Evolutionary conservation across 768 basidiomycete species (phyloP).

Genomic region (Tricholomella constricta): DNA sequence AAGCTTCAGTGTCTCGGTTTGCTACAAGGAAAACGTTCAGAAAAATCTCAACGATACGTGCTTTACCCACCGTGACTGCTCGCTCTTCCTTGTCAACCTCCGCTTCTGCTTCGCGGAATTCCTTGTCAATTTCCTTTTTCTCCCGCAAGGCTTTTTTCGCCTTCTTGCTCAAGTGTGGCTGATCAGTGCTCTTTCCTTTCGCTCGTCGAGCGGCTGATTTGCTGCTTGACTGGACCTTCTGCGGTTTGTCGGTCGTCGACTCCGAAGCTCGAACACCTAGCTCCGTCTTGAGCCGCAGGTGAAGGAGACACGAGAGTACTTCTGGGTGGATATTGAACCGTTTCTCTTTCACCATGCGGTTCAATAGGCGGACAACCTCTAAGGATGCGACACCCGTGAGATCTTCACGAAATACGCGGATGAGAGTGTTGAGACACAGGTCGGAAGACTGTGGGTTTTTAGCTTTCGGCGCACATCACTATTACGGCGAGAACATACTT

Average conservation of each 20-base stretch:
- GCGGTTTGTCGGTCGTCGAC: slow-evolving; percentile 59
- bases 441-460: slow-evolving; percentile 67
- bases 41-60: not conserved
- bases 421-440: slow-evolving; percentile 78
- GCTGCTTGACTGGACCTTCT: slow-evolving; percentile 43
- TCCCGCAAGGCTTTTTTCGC: slow-evolving; percentile 84
- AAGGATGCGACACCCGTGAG: slow-evolving; percentile 79
- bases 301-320: slow-evolving; percentile 80
- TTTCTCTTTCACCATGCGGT: slow-evolving; percentile 95
- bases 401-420: slow-evolving; percentile 83
- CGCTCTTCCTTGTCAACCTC: slow-evolving; percentile 93
- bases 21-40: slow-evolving; percentile 48
- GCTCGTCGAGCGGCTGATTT: slow-evolving; percentile 44
- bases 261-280: slow-evolving; percentile 79
- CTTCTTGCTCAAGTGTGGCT: slow-evolving; percentile 90
- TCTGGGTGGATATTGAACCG: slow-evolving; percentile 89
- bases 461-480: slow-evolving; percentile 2
- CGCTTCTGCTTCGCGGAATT: slow-evolving; percentile 92
- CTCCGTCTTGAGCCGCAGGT: slow-evolving; percentile 86
- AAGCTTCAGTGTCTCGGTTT: slow-evolving; percentile 97
- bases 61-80: slow-evolving; percentile 65
- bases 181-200: slow-evolving; percentile 60
- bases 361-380: slow-evolving; percentile 86
- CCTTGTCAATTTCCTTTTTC: slow-evolving; percentile 85
- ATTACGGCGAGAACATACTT: slow-evolving; percentile 49